Conservation (phyloP, 2,329 filamentous ascomycete species). For the Colletotrichum higginsianum region DNA sequence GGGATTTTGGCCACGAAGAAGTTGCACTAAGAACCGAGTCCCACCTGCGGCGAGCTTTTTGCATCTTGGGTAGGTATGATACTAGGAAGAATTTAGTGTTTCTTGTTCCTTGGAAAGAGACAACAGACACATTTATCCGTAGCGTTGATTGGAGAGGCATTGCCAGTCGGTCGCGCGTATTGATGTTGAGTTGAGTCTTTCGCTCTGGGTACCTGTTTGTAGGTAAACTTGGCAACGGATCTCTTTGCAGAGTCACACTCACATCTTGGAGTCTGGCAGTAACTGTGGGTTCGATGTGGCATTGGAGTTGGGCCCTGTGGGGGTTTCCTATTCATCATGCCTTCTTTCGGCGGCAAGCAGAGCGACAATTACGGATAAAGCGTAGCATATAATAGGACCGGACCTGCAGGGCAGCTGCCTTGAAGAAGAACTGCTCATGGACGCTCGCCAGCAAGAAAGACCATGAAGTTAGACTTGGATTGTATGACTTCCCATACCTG, state of each 20-base stretch:
- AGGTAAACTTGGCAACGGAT: not conserved
- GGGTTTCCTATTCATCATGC: not conserved
- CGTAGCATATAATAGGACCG: not conserved
- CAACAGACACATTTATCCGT: not conserved
- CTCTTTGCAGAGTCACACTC: not conserved
- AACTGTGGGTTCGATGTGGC: not conserved
- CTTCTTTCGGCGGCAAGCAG: slow-evolving; percentile 19
- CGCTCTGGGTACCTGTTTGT: not conserved
- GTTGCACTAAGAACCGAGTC: too few relatives aligned
- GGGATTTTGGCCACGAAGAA: not conserved
- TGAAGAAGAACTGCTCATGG: not conserved
- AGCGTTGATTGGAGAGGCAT: not conserved
- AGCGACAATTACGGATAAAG: not conserved
- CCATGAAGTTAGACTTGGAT: not conserved
- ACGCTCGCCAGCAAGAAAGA: not conserved
- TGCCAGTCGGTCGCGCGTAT: not conserved
- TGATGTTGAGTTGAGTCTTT: not conserved
- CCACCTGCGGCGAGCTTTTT: not conserved
- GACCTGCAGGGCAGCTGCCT: not conserved
- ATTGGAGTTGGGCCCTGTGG: slow-evolving; percentile 12
- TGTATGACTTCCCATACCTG: too few relatives aligned
- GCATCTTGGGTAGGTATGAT: not conserved
- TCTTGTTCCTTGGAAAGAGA: not conserved
- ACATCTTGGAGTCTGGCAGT: not conserved
- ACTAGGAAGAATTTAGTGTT: not conserved